Evolutionary conservation across 768 basidiomycete species (phyloP).

Genomic region (Amanita inopinata): DNA sequence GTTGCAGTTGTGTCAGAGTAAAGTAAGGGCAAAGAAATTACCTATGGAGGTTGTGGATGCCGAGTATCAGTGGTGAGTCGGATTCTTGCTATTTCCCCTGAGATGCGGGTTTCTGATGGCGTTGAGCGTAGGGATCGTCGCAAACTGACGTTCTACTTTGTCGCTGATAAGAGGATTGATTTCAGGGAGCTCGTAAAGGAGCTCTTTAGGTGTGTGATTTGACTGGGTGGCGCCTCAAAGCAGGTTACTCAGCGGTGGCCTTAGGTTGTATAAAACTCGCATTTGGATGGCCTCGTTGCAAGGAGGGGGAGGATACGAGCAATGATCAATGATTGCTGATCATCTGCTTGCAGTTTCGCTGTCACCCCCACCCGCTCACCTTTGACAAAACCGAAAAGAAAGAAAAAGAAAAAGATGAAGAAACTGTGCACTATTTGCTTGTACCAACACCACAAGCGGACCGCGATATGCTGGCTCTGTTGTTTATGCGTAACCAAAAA

Average conservation of each 20-base stretch:
- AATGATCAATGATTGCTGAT: no score
- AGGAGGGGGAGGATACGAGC: conserved; percentile 33
- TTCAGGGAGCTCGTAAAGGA: conserved; percentile 95
- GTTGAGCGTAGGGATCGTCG: conserved; percentile 72
- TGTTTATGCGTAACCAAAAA: no score
- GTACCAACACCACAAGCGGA: no score
- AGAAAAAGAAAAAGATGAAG: background rate
- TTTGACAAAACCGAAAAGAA: no score
- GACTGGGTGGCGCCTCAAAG: background rate
- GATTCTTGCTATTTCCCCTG: background rate
- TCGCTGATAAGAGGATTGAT: conserved; percentile 91
- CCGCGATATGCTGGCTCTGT: no score
- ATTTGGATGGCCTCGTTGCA: conserved; percentile 92
- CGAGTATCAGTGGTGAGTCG: conserved; percentile 89
- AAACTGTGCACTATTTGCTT: background rate
- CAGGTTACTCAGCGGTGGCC: background rate
- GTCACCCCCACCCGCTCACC: no score
- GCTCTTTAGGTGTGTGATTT: conserved; percentile 63
- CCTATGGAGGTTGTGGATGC: conserved; percentile 99
- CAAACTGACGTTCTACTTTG: conserved; percentile 96
- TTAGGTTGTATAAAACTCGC: conserved; percentile 82
- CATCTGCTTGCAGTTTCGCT: no score
- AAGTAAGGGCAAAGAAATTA: conserved; percentile 87
- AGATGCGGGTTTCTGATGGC: conserved; percentile 1
- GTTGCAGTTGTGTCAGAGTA: conserved; percentile 80